Conservation (phyloP, 139 green algal species). For the Chlorella sp. region DNA sequence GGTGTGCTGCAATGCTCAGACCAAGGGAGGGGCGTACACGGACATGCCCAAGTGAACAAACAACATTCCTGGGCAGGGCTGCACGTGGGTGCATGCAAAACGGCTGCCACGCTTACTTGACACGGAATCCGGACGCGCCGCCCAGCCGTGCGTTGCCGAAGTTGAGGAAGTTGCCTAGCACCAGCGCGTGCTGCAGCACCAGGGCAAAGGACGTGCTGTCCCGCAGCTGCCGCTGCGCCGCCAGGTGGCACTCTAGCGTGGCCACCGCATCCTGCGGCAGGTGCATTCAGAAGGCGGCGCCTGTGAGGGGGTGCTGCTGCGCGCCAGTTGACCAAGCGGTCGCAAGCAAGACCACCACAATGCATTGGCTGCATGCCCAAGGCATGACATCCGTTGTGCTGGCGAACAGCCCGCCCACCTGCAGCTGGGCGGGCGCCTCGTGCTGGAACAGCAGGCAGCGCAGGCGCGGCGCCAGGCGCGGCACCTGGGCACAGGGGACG, state of each 20-base stretch:
- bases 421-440: conserved; percentile 11
- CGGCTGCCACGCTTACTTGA: conserved; percentile 13
- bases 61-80: no score
- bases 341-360: not conserved
- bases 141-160: conserved; percentile 47
- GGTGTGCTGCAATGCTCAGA: no score
- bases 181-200: conserved; percentile 40
- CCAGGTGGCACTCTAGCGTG: conserved; percentile 33
- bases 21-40: no score
- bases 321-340: not conserved
- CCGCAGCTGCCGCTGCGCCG: conserved; percentile 41
- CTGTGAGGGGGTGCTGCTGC: not conserved
- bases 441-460: conserved; percentile 28
- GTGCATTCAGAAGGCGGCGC: no score
- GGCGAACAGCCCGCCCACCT: conserved; percentile 1
- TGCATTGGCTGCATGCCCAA: no score
- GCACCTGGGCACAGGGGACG: conserved; percentile 25
- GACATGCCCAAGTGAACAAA: no score
- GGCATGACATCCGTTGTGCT: no score
- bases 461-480: conserved; percentile 41
- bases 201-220: conserved; percentile 24
- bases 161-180: conserved; percentile 58
- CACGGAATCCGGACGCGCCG: conserved; percentile 45
- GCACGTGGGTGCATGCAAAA: no score
- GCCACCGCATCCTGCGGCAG: not conserved